phyloP scores from a whole-genome alignment of 1,284 basidiomycete genomes.

The Puccinia hordei region DNA sequence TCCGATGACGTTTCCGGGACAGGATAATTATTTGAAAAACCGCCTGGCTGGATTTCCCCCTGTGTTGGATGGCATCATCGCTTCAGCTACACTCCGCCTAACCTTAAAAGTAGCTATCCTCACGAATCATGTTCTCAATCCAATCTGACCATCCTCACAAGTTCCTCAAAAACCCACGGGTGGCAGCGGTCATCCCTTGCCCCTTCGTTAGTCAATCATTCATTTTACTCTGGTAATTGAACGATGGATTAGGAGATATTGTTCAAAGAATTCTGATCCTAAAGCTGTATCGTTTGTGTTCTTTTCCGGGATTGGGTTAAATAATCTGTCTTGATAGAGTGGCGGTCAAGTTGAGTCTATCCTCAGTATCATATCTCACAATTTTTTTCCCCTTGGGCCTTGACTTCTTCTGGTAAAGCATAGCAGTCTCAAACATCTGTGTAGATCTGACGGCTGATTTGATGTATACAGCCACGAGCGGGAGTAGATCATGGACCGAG shows the following conservation, averaged over 20 bases:
- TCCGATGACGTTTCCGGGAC: no score
- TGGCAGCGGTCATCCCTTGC: constrained; percentile 32
- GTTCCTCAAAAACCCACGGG: constrained; percentile 34
- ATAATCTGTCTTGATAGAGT: constrained; percentile 5
- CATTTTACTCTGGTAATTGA: not conserved
- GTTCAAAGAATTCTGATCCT: not conserved
- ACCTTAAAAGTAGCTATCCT: not conserved
- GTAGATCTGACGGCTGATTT: not conserved
- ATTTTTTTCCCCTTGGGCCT: not conserved
- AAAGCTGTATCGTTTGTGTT: not conserved
- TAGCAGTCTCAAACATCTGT: not conserved
- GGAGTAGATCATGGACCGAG: constrained; percentile 92
- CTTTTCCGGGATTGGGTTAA: not conserved
- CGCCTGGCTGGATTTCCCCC: no score
- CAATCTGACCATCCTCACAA: constrained; percentile 13
- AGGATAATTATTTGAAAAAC: no score
- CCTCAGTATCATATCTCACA: not conserved
- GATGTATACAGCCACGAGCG: constrained; percentile 66
- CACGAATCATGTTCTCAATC: constrained; percentile 6
- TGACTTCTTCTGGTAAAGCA: not conserved
- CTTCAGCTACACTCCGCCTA: not conserved
- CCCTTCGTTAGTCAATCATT: constrained; percentile 29
- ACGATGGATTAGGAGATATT: not conserved
- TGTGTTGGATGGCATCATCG: not conserved
- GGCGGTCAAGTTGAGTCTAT: constrained; percentile 32